A percentile compares a stretch with the other conserved stretches of the same genome.
These are phyloP conservation scores for Serpula lacrymans DNA, from an alignment of 768 basidiomycete genomes.

Conservation along the genomic window DNA sequence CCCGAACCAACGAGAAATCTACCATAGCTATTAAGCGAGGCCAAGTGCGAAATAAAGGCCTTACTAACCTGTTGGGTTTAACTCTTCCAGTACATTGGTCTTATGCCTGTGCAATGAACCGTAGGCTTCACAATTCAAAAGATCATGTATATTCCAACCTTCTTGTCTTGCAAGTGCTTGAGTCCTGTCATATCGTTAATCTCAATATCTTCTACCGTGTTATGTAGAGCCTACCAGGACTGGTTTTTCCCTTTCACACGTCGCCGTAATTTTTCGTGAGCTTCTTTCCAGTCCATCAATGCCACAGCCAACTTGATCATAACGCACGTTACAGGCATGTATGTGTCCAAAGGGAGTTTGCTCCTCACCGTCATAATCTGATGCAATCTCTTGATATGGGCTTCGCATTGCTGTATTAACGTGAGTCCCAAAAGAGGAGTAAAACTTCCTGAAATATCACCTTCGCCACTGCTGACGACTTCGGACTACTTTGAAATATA, in stretches of 20 bases:
- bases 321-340: background rate
- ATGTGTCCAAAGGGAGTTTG: background rate
- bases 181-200: conserved; percentile 33
- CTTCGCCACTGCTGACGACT: too few species aligned
- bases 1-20: conserved; percentile 19
- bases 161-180: conserved; percentile 27
- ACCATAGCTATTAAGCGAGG: background rate
- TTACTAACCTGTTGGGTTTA: conserved; percentile 35
- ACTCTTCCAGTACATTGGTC: conserved; percentile 34
- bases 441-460: too few species aligned
- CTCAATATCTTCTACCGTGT: too few species aligned
- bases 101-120: conserved; percentile 35
- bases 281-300: conserved; percentile 24
- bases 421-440: too few species aligned
- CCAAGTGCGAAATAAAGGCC: background rate
- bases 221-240: conserved; percentile 14
- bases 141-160: conserved; percentile 42
- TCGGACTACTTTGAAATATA: too few species aligned
- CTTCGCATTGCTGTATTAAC: conserved; percentile 5
- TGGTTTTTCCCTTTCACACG: conserved; percentile 8
- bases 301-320: conserved; percentile 19
- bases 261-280: conserved; percentile 9
- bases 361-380: conserved; percentile 11
- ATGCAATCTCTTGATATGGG: conserved; percentile 4
- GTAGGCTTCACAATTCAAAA: conserved; percentile 39